phyloP scores from a whole-genome alignment of 805 yeast genomes.

The Pichia cephalocereana region DNA sequence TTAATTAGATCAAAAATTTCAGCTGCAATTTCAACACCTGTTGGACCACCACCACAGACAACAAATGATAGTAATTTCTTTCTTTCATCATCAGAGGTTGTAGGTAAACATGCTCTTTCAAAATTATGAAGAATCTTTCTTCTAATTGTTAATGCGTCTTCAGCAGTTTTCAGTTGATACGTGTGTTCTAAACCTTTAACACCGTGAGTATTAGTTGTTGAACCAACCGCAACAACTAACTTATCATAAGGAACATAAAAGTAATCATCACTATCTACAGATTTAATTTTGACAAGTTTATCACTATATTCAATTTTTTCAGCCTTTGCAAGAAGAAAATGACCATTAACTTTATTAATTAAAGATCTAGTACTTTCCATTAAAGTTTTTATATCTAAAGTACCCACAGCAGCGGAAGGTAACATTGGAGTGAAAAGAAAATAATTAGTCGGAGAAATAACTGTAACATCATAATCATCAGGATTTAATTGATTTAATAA shows the following conservation, averaged over 20 bases:
- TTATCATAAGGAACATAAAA: constrained; percentile 61
- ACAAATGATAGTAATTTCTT: constrained; percentile 77
- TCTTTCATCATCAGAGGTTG: constrained; percentile 63
- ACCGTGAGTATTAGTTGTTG: constrained; percentile 88
- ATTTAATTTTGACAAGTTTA: constrained; percentile 55
- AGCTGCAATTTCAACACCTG: constrained; percentile 97
- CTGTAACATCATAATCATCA: constrained; percentile 74
- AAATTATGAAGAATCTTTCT: constrained; percentile 73
- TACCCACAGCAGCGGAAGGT: constrained; percentile 93
- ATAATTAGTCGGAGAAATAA: constrained; percentile 91
- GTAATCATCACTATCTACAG: constrained; percentile 32
- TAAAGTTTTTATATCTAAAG: constrained; percentile 81
- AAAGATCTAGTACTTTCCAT: constrained; percentile 87
- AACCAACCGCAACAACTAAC: constrained; percentile 88
- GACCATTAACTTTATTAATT: constrained; percentile 69
- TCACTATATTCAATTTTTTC: constrained; percentile 65
- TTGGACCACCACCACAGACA: constrained; percentile 97
- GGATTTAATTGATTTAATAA: constrained; percentile 78
- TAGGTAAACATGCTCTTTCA: constrained; percentile 78
- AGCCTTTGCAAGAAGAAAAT: constrained; percentile 84
- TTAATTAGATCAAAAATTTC: constrained; percentile 90
- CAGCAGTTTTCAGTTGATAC: constrained; percentile 78
- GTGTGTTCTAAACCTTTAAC: constrained; percentile 92
- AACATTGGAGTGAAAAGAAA: constrained; percentile 89
- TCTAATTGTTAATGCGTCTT: constrained; percentile 79